phyloP scores from a whole-genome alignment of 164 flowering plant species.

The Tetracentron sinense region DNA sequence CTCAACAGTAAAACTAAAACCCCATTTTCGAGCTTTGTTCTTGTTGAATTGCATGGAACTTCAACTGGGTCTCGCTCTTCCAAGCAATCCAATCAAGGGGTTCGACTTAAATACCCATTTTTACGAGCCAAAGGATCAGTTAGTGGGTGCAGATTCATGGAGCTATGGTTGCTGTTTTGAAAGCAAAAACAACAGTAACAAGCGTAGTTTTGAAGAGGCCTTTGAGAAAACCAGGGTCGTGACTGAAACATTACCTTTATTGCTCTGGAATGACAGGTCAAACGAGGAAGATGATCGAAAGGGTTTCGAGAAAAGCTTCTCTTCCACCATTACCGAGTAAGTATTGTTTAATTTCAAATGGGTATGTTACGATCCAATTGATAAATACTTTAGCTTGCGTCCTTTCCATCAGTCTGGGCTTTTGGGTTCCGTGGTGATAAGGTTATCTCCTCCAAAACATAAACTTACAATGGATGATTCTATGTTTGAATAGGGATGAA shows the following conservation, averaged over 20 bases:
- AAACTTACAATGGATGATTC: too few relatives aligned
- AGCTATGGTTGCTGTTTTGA: neutral
- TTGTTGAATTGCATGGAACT: constrained; percentile 31
- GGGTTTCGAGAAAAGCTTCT: neutral
- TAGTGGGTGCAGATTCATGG: neutral
- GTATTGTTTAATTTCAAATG: neutral
- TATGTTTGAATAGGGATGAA: neutral
- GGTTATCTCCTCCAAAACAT: too few relatives aligned
- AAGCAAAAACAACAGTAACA: neutral
- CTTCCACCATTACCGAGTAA: constrained; percentile 20
- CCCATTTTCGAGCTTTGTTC: neutral
- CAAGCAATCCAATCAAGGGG: constrained; percentile 16
- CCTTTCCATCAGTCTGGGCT: neutral
- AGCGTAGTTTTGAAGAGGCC: constrained; percentile 24
- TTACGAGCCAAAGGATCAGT: constrained; percentile 11
- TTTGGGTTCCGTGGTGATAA: neutral
- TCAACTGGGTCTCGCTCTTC: constrained; percentile 34
- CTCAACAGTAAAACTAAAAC: too few relatives aligned
- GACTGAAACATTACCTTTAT: constrained; percentile 16
- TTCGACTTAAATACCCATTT: constrained; percentile 20
- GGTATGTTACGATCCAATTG: neutral
- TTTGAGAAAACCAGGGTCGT: constrained; percentile 9
- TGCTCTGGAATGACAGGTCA: constrained; percentile 8
- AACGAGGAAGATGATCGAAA: constrained; percentile 16
- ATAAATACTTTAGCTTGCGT: too few relatives aligned